phyloP scores from a whole-genome alignment of 2,329 filamentous ascomycete genomes.

The Diaporthe sp. region DNA sequence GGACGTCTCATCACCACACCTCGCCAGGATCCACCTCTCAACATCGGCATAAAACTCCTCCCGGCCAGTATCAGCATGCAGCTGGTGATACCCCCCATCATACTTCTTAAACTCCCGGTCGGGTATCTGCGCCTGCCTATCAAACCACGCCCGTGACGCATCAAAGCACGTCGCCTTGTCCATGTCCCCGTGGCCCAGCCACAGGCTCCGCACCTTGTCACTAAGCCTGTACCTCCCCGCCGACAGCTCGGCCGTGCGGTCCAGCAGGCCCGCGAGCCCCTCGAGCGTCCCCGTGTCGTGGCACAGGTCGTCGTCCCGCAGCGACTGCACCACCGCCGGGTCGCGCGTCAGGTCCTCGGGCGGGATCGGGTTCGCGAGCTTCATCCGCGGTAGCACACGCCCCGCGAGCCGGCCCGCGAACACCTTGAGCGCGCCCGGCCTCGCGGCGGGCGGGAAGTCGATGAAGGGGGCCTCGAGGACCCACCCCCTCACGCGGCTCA shows the following conservation, averaged over 20 bases:
- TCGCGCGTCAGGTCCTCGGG: constrained; percentile 76
- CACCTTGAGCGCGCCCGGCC: constrained; percentile 74
- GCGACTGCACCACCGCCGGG: constrained; percentile 69
- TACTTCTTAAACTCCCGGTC: constrained; percentile 82
- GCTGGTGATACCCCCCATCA: constrained; percentile 82
- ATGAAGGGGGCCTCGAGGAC: constrained; percentile 85
- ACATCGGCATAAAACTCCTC: constrained; percentile 71
- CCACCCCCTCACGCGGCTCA: constrained; percentile 76
- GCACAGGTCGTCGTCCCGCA: constrained; percentile 76
- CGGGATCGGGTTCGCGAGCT: constrained; percentile 76
- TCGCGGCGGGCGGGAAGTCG: constrained; percentile 73
- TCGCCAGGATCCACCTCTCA: constrained; percentile 73
- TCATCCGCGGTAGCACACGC: constrained; percentile 74
- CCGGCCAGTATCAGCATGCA: constrained; percentile 71
- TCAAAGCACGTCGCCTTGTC: constrained; percentile 78
- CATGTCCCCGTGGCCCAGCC: constrained; percentile 81
- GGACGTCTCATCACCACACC: constrained; percentile 43
- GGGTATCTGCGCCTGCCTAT: constrained; percentile 64
- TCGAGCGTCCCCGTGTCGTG: constrained; percentile 91
- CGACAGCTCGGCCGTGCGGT: constrained; percentile 74
- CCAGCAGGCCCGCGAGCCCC: constrained; percentile 81
- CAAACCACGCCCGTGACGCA: constrained; percentile 74
- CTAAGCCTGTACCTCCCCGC: constrained; percentile 66
- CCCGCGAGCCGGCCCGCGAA: constrained; percentile 75
- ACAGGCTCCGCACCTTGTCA: constrained; percentile 71